Percentiles rank a stretch among this genome's conserved stretches.
Evolutionary conservation across 176 grass and related monocot genomes (phyloP).

Genomic region (Urochloa ruziziensis): DNA sequence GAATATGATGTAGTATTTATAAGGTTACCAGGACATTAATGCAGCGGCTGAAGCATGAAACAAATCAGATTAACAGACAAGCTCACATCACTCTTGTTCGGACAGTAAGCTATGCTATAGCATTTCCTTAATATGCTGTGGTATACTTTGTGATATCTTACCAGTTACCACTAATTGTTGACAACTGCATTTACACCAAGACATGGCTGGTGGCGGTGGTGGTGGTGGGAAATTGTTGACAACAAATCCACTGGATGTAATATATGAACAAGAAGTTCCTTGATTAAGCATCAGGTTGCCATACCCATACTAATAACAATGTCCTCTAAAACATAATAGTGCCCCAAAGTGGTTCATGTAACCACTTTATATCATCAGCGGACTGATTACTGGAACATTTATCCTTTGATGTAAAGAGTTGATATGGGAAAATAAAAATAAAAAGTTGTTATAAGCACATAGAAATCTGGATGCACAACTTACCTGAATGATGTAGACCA

Average conservation of each 20-base stretch:
- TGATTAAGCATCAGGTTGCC: neutral
- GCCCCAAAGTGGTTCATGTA: neutral
- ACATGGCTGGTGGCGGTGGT: no score
- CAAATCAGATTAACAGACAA: neutral
- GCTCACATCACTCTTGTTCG: neutral
- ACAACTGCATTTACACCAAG: neutral
- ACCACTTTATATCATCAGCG: neutral
- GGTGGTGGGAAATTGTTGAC: neutral
- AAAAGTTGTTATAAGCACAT: neutral
- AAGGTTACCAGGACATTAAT: neutral
- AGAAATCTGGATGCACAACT: neutral
- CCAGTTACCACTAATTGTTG: neutral
- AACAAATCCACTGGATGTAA: neutral
- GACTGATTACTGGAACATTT: neutral
- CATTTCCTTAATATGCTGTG: neutral
- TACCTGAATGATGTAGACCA: conserved; percentile 63
- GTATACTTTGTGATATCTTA: neutral
- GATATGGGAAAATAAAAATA: neutral
- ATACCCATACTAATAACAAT: neutral
- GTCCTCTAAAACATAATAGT: neutral
- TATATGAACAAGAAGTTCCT: neutral
- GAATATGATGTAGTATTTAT: neutral
- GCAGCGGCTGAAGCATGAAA: no score
- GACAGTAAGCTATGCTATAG: neutral
- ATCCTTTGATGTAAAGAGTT: neutral